phyloP scores from a whole-genome alignment of 2,329 filamentous ascomycete species.

The Talaromyces pinophilus region DNA sequence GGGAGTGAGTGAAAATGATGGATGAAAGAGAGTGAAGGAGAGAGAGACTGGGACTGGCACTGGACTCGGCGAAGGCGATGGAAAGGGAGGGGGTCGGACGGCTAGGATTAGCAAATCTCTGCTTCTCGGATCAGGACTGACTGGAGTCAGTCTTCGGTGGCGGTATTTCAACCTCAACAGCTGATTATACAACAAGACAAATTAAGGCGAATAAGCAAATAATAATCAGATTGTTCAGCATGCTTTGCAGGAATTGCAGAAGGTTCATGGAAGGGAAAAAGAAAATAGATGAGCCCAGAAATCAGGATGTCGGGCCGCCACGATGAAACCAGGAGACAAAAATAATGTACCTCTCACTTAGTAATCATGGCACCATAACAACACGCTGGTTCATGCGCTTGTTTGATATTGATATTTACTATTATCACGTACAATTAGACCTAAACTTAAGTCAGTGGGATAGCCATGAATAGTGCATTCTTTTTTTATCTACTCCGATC shows the following conservation, averaged over 20 bases:
- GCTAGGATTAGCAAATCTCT: neutral
- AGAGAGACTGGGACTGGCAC: neutral
- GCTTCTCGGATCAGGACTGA: neutral
- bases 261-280: neutral
- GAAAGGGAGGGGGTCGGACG: conserved; percentile 3
- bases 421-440: neutral
- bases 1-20: conserved; percentile 9
- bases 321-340: conserved; percentile 18
- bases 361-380: conserved; percentile 1
- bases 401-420: neutral
- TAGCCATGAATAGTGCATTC: neutral
- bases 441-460: neutral
- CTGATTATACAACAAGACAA: neutral
- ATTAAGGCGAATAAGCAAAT: neutral
- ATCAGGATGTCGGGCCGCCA: conserved; percentile 11
- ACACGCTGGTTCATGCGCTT: neutral
- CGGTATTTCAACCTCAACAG: neutral
- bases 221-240: neutral
- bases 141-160: neutral
- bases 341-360: neutral
- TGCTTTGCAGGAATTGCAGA: neutral
- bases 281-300: neutral
- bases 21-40: conserved; percentile 10
- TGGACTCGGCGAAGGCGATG: conserved; percentile 23
- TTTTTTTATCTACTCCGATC: neutral